Base-by-base conservation (phyloP, 2,329 filamentous ascomycete genomes). In the Alternaria sp. region DNA sequence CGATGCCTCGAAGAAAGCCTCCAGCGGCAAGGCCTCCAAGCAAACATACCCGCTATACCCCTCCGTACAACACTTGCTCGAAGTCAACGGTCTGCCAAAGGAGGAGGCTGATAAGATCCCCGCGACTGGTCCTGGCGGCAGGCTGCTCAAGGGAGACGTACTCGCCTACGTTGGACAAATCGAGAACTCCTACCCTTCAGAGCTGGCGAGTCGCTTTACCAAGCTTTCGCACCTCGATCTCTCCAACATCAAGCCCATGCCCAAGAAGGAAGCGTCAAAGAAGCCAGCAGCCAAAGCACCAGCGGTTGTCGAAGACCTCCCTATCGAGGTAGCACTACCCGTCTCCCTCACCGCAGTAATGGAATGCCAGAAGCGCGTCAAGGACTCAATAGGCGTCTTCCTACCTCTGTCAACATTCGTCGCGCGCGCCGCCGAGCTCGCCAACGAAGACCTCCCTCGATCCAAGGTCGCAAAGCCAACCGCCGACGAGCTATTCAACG, bases 91-190 rank as follows among this genome's bases (percentile, higher is more conserved):
- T 66, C 83, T 99, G 58, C 86, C 91, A 73, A 88, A 90, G 70
- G 89, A 90, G 50, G 92, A 93, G 62, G 85, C 93, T 56, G 85
- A 89, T 81, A 91, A 92, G 79, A 97, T 98, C 79, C 91, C 89
- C 57, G 91, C 93, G 6, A 95, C 92, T 19, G 96, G 96, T 23
- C 96, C 96, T 28, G 90, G 90, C 73, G 93, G 94, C 61, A 90
- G 96, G 65, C 85, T 99, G 58, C 86, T 99, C 66, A 99, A 99
- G 86, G 96, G 96, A 59, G 96, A 99, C 77, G 91, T 99, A 7
- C 88, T 99, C 57, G 94, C 93, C 51, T 96, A 95, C 80, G 81
- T 98, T 15, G 96, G 96, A 66, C 85, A 86, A 71, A 93, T 97
- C 74, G 85, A 90, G 63, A 84, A 89, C 67, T 85, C 89, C 62